Base-by-base conservation (phyloP, 805 yeast species). In the Scheffersomyces coipomensis region DNA sequence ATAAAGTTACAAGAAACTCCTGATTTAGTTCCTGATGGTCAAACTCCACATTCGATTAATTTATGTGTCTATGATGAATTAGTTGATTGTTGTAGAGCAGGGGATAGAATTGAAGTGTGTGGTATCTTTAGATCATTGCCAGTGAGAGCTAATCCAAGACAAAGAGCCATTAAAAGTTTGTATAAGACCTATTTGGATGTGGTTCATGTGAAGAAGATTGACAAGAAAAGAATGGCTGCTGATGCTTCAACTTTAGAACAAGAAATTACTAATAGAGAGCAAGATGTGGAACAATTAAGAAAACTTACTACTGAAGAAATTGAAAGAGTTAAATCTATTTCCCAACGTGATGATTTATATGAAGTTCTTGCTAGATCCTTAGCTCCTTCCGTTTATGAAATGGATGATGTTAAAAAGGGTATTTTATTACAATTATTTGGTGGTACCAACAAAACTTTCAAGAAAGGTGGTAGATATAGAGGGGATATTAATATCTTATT, bases 351-450 rank as follows among this genome's bases (percentile, higher is more conserved):
- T 12, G 98, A 93, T 61, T 62, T 90, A 24, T 93, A 91, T 60
- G 95, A 89, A 48, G 64, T 90, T 15, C 70, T 93, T 37, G 81
- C 98, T 0, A 76, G 97, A 44, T 88, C 97, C 1, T 68, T 93
- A 48, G 98, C 99, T 0, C 99, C 99, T n/a, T 85, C 96, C 38
- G 88, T 93, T 53, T 93, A 78, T 61, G 99, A 93, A 63, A 79
- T 90, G 76, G 97, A 88, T 51, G 99, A 93, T 58, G 97, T 91
- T 30, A 93, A 93, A 51, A 93, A 93, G 62, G 99, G 99, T 17
- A 85, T 93, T 29, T 61, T 93, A 42, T 72, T 93, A 39, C 99
- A 93, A 63, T 68, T 93, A 39, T 93, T 93, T 62, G 98, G 99
- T 15, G 99, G 99, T 41, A 79, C 97, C 12, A 88, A 91, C 55